Evolutionary conservation across 2,329 filamentous ascomycete species (phyloP).

Genomic region (Fusarium mangiferae): DNA sequence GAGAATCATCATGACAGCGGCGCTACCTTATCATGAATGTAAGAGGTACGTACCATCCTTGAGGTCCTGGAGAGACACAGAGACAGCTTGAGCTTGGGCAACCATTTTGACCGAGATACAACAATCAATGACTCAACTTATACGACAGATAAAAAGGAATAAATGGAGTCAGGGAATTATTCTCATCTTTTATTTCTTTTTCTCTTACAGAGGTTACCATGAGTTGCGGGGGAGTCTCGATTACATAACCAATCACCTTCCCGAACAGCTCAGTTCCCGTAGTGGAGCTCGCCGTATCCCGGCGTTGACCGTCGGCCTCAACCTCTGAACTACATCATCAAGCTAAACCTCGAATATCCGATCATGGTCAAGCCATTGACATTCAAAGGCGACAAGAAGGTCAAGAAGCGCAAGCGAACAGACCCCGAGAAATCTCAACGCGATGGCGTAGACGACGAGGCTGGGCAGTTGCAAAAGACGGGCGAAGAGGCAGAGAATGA

Average conservation of each 20-base stretch:
- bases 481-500: constrained; percentile 65
- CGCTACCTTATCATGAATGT: constrained; percentile 18
- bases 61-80: constrained; percentile 70
- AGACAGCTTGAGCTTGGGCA: constrained; percentile 64
- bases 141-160: background rate
- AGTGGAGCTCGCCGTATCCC: constrained; percentile 51
- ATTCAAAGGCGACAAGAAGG: constrained; percentile 98
- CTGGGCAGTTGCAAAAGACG: constrained; percentile 33
- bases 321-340: constrained; percentile 2
- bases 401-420: constrained; percentile 87
- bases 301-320: constrained; percentile 21
- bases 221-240: constrained; percentile 29
- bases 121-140: no score
- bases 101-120: constrained; percentile 50
- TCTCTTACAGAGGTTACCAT: constrained; percentile 9
- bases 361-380: constrained; percentile 86
- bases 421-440: constrained; percentile 58
- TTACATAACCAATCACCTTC: constrained; percentile 43
- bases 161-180: background rate
- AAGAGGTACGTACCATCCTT: constrained; percentile 60
- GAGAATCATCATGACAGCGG: constrained; percentile 6
- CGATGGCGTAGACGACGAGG: constrained; percentile 27
- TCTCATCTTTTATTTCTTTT: constrained; percentile 3
- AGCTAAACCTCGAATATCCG: background rate
- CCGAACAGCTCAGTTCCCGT: constrained; percentile 3